Base-by-base conservation (phyloP, 2,329 filamentous ascomycete species). In the Scedosporium aurantiacum region DNA sequence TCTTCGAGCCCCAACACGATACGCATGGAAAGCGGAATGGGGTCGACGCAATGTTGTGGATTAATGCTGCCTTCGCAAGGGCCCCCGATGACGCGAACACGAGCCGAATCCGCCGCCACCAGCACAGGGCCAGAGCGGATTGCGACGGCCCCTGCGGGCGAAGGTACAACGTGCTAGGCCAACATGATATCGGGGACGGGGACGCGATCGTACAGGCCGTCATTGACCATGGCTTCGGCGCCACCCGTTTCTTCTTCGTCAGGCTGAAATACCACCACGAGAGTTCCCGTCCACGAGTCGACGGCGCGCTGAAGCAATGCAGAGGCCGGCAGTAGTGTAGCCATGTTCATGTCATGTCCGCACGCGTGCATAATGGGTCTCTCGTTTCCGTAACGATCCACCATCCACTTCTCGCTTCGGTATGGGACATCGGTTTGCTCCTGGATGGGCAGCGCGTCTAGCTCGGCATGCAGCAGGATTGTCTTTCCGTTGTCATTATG, bases 351-450 rank as follows among this genome's bases (percentile, higher is more conserved):
- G 65, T 87, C 84, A 66, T 88, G 85, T 0, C 85, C 86, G 68
- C 85, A 88, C 23, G 84, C 85, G 69, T 88, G 86, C 85, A 88
- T 88, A 0, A 85, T 80, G 0, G 82, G 80, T 60, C 79, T 78
- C 61, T 76, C 72, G 0, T 73, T 68, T 0, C 81, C 82, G 7
- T 80, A 75, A 2, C 68, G 62, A 64, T 79, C 76, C 40, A 71
- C 72, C 67, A 75, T 74, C 7, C 62, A 61, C 66, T 68, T 63
- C 65, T 63, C 72, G 66, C 25, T 37, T 16, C 82, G 79, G 67
- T 86, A 87, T 0, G 72, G 67, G 0, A 87, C 69, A 0, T 75
- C 78, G 0, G 83, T 85, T 21, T 73, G 70, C 68, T 87, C 85
- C 61, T 76, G 66, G 0, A 87, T 73, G 0, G 84, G 84, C 0